Conservation (phyloP, 1,284 basidiomycete species). For the Ganoderma sinense region DNA sequence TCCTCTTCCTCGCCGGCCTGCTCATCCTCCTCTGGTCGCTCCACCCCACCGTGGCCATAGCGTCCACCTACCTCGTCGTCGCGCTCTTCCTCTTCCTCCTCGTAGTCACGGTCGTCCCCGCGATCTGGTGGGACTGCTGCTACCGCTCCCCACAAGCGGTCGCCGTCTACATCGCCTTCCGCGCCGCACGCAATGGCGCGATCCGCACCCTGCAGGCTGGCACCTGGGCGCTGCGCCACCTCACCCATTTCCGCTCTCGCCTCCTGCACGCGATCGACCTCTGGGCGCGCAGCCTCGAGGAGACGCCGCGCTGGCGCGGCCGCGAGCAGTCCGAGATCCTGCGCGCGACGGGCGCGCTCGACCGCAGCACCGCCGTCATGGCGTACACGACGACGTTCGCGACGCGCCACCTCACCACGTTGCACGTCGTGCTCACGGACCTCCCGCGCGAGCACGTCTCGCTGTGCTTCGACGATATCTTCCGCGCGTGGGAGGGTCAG, state of each 20-base stretch:
- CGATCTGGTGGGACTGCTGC: constrained; percentile 24
- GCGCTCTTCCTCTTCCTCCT: constrained; percentile 12
- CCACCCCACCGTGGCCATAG: constrained; percentile 15
- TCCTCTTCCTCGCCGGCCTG: constrained; percentile 25
- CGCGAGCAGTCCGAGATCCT: constrained; percentile 24
- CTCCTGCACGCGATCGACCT: constrained; percentile 13
- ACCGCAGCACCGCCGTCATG: constrained; percentile 21
- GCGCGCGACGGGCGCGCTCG: constrained; percentile 13
- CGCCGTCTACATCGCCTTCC: constrained; percentile 20
- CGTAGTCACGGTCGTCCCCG: constrained; percentile 24
- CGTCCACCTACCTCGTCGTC: constrained; percentile 17
- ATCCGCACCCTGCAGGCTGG: constrained; percentile 1
- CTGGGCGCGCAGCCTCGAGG: constrained; percentile 10
- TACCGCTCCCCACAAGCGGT: constrained; percentile 31
- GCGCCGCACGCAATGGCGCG: neutral
- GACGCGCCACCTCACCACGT: constrained; percentile 7
- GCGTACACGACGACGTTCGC: constrained; percentile 26
- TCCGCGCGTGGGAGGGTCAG: constrained; percentile 2
- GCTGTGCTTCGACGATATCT: constrained; percentile 7
- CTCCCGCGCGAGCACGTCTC: constrained; percentile 1
- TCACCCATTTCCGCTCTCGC: constrained; percentile 10
- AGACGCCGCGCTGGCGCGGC: constrained; percentile 19
- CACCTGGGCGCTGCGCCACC: constrained; percentile 15
- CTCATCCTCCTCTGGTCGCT: constrained; percentile 22
- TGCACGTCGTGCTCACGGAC: constrained; percentile 3